A percentile compares a stretch with the other conserved stretches of the same genome.
Evolutionary conservation across 169 alveolate genomes (phyloP).

Genomic region (Plasmodium berghei): DNA sequence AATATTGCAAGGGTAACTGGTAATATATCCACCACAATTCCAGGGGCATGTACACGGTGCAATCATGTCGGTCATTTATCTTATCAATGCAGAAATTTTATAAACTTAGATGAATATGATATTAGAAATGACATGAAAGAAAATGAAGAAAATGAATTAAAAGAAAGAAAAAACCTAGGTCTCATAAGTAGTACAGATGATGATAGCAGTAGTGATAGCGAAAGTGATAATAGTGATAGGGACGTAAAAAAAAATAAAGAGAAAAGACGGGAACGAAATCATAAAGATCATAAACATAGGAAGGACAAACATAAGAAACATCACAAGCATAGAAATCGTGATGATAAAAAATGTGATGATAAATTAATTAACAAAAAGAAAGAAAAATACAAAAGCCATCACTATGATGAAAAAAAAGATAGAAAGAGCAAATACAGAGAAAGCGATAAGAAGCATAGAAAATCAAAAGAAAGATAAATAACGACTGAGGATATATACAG

Average conservation of each 20-base stretch:
- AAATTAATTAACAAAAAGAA: not conserved
- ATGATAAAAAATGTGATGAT: not conserved
- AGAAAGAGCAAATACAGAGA: not conserved
- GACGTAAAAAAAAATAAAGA: constrained; percentile 11
- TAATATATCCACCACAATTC: constrained; percentile 42
- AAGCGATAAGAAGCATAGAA: constrained; percentile 5
- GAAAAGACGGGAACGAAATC: constrained; percentile 5
- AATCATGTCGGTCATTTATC: constrained; percentile 73
- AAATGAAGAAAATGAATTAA: constrained; percentile 58
- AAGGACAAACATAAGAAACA: not conserved
- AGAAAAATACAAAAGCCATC: not conserved
- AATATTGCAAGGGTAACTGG: constrained; percentile 49
- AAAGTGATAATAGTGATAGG: constrained; percentile 15
- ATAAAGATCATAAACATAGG: not conserved
- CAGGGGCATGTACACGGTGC: constrained; percentile 75
- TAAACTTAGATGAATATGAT: constrained; percentile 22
- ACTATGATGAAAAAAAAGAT: not conserved
- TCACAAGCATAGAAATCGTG: not conserved
- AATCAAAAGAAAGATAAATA: constrained; percentile 1
- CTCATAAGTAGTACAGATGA: constrained; percentile 29
- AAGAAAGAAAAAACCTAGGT: constrained; percentile 61
- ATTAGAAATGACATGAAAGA: constrained; percentile 36
- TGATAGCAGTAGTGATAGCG: not conserved
- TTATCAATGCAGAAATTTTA: constrained; percentile 68
- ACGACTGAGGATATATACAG: not conserved